Percentiles rank a stretch among this genome's conserved stretches.
Conservation (phyloP, 1,284 basidiomycete genomes). For the Stereum hirsutum region DNA sequence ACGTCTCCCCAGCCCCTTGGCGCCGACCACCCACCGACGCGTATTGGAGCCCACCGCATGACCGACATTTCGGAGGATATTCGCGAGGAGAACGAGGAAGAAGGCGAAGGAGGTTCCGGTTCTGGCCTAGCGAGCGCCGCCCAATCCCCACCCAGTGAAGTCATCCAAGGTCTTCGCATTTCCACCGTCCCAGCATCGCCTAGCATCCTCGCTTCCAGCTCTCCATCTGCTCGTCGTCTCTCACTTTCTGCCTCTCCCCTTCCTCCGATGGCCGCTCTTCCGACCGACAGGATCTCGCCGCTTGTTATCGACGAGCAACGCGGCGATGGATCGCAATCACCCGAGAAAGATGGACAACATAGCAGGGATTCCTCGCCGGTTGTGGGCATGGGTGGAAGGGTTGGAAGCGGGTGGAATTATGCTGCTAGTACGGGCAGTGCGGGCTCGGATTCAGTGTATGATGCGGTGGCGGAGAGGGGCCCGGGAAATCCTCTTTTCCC, state of each 20-base stretch:
- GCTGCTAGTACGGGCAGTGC: background rate
- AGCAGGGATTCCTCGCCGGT: background rate
- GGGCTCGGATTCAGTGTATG: slow-evolving; percentile 20
- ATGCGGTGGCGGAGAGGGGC: slow-evolving; percentile 39
- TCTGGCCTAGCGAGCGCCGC: background rate
- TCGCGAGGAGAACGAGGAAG: slow-evolving; percentile 12
- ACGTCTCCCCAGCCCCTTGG: slow-evolving; percentile 8
- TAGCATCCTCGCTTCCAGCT: slow-evolving; percentile 7
- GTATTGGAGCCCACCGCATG: slow-evolving; percentile 12
- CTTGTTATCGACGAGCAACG: too few species aligned
- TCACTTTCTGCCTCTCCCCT: background rate
- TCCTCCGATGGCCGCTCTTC: slow-evolving; percentile 3
- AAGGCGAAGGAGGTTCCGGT: slow-evolving; percentile 10
- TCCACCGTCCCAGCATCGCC: slow-evolving; percentile 30
- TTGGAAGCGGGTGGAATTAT: too few species aligned
- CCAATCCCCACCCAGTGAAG: slow-evolving; percentile 5
- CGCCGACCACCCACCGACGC: slow-evolving; percentile 11
- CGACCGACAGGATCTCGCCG: too few species aligned
- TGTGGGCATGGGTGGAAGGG: background rate
- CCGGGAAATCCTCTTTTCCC: slow-evolving; percentile 59
- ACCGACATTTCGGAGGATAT: slow-evolving; percentile 14
- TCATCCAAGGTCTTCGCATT: slow-evolving; percentile 53
- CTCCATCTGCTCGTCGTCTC: background rate
- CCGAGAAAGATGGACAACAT: too few species aligned
- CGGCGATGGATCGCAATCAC: too few species aligned